Evolutionary conservation across 192 early-diverging fungal species (phyloP).

Genomic region (Coemansia biformis): DNA sequence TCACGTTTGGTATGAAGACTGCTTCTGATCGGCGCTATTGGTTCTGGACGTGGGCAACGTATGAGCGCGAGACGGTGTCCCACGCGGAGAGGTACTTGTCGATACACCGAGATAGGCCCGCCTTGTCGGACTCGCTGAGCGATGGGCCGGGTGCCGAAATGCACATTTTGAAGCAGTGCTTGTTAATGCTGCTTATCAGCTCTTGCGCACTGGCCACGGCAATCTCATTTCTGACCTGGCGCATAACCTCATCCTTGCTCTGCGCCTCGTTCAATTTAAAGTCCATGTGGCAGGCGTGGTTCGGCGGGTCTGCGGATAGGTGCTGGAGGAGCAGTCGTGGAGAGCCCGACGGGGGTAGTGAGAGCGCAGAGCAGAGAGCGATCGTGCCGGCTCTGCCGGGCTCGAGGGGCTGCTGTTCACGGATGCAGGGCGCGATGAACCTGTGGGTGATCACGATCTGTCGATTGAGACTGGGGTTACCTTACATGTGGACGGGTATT

Average conservation of each 20-base stretch:
- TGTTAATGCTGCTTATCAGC: constrained; percentile 81
- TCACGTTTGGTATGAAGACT: too few species aligned
- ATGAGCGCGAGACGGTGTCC: constrained; percentile 74
- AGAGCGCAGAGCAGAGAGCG: too few species aligned
- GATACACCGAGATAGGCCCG: constrained; percentile 74
- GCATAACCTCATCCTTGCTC: constrained; percentile 71
- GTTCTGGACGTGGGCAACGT: constrained; percentile 66
- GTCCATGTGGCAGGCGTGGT: neutral
- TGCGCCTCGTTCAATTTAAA: neutral
- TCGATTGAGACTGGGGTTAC: too few species aligned
- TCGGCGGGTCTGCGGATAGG: too few species aligned
- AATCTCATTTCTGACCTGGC: constrained; percentile 75
- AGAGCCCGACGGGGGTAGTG: too few species aligned
- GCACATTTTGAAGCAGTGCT: constrained; percentile 83
- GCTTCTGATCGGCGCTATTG: constrained; percentile 39
- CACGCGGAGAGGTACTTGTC: constrained; percentile 86
- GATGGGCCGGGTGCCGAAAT: constrained; percentile 66
- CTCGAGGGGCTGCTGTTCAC: too few species aligned
- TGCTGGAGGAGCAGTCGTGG: too few species aligned
- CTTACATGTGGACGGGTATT: too few species aligned
- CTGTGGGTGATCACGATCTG: too few species aligned
- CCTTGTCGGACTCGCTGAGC: constrained; percentile 66
- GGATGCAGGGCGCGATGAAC: too few species aligned
- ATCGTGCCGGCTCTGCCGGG: too few species aligned
- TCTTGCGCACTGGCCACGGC: constrained; percentile 80